Evolutionary conservation across 2,329 filamentous ascomycete species (phyloP).

Genomic region (Penicillium hesseltinei): DNA sequence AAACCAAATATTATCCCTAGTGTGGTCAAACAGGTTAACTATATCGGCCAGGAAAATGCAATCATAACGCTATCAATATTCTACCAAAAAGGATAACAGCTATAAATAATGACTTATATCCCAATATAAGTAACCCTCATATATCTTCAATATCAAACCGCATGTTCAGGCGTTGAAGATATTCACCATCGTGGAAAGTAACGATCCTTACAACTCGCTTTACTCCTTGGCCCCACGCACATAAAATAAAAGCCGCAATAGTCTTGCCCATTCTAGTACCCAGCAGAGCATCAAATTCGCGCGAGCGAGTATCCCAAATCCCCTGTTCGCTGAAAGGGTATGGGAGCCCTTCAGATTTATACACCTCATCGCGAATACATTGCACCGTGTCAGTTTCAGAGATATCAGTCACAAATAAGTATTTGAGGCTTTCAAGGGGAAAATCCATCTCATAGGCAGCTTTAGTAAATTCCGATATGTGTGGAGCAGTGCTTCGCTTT

Average conservation of each 20-base stretch:
- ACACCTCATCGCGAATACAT: neutral
- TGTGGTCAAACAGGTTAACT: neutral
- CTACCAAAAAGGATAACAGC: neutral
- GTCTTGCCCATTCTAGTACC: slow-evolving; percentile 4
- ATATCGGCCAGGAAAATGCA: neutral
- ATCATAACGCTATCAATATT: neutral
- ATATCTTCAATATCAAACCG: slow-evolving; percentile 6
- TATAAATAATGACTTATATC: neutral
- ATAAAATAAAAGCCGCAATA: neutral
- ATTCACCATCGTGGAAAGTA: neutral
- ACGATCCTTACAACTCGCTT: slow-evolving; percentile 1
- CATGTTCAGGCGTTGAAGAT: neutral
- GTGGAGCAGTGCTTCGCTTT: neutral
- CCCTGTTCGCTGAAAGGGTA: neutral
- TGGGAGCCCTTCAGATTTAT: neutral
- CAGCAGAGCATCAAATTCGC: neutral
- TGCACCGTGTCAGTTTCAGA: neutral
- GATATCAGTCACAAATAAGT: neutral
- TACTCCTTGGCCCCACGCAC: neutral
- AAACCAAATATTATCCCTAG: neutral
- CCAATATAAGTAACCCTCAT: neutral
- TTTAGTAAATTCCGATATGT: slow-evolving; percentile 5
- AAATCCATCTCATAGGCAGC: slow-evolving; percentile 3
- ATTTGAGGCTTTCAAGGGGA: neutral
- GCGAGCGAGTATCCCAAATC: neutral